Conservation (phyloP, 257 asterid genomes). For the Primulina huaijiensis region DNA sequence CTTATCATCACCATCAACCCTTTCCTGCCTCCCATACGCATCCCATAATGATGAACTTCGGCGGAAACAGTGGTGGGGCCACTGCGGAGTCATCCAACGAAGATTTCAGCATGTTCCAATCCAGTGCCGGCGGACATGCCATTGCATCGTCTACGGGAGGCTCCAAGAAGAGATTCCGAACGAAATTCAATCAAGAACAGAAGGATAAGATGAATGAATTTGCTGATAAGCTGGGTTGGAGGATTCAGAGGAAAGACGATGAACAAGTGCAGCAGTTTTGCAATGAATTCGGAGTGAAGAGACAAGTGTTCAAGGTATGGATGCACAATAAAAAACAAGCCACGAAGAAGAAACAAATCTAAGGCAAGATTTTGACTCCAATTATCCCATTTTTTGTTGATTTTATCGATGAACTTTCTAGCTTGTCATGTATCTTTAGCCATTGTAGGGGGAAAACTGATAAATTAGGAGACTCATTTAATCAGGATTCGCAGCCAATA, state of each 20-base stretch:
- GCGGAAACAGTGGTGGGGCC: slow-evolving; percentile 38
- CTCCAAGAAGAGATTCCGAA: slow-evolving; percentile 61
- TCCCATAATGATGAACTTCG: slow-evolving; percentile 49
- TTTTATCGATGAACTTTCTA: neutral
- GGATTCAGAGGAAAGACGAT: slow-evolving; percentile 59
- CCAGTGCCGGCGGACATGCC: slow-evolving; percentile 27
- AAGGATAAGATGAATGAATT: slow-evolving; percentile 65
- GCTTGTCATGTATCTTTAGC: slow-evolving; percentile 4
- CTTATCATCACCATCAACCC: slow-evolving; percentile 17
- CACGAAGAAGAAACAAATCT: slow-evolving; percentile 48
- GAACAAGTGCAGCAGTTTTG: slow-evolving; percentile 52
- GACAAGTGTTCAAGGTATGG: slow-evolving; percentile 81
- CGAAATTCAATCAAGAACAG: slow-evolving; percentile 63
- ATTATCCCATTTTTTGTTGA: neutral
- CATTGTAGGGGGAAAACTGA: too few relatives aligned
- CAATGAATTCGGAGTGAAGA: slow-evolving; percentile 48
- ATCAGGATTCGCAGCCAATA: too few relatives aligned
- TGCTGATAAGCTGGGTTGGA: slow-evolving; percentile 61
- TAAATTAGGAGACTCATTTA: too few relatives aligned
- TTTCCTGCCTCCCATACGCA: slow-evolving; percentile 20
- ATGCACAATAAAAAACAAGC: slow-evolving; percentile 88
- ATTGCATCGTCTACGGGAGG: slow-evolving; percentile 18
- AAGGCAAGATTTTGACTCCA: slow-evolving; percentile 8
- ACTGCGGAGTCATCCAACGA: slow-evolving; percentile 70
- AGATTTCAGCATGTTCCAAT: slow-evolving; percentile 42